Conservation (phyloP, 768 basidiomycete genomes). For the Sporobolomyces pararoseus region DNA sequence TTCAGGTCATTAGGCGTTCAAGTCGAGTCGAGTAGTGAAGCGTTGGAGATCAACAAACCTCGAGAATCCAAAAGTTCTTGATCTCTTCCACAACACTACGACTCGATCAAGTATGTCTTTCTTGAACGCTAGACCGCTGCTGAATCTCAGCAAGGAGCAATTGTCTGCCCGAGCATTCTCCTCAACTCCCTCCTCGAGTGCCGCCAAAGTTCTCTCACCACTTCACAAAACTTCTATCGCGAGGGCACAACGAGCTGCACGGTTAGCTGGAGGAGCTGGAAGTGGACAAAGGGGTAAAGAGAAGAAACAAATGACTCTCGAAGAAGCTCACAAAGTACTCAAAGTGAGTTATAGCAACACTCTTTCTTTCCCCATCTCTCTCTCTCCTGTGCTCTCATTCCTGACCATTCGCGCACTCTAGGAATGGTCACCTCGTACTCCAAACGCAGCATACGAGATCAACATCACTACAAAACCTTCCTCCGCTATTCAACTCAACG, state of each 20-base stretch:
- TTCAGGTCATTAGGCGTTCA: background rate
- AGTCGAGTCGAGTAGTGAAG: background rate
- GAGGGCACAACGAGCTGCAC: conserved; percentile 18
- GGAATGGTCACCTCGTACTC: conserved; percentile 53
- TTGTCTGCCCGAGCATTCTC: background rate
- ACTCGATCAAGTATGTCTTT: conserved; percentile 7
- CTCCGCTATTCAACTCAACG: conserved; percentile 64
- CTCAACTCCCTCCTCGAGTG: background rate
- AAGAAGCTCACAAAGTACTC: conserved; percentile 41
- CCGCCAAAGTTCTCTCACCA: conserved; percentile 29
- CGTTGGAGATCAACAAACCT: background rate
- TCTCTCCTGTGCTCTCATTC: background rate
- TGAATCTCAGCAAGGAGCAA: background rate
- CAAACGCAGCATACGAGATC: conserved; percentile 72
- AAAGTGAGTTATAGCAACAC: conserved; percentile 30
- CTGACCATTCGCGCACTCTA: background rate
- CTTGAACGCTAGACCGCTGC: conserved; percentile 3
- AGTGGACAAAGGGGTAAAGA: conserved; percentile 11
- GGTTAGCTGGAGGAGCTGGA: conserved; percentile 13
- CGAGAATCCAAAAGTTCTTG: background rate
- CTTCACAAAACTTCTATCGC: conserved; percentile 37
- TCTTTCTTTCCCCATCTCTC: background rate
- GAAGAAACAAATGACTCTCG: conserved; percentile 44
- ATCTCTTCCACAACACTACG: background rate
- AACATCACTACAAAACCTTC: conserved; percentile 65